Evolutionary conservation across 2,329 filamentous ascomycete genomes (phyloP).

Genomic region (Eurotiales sp.): DNA sequence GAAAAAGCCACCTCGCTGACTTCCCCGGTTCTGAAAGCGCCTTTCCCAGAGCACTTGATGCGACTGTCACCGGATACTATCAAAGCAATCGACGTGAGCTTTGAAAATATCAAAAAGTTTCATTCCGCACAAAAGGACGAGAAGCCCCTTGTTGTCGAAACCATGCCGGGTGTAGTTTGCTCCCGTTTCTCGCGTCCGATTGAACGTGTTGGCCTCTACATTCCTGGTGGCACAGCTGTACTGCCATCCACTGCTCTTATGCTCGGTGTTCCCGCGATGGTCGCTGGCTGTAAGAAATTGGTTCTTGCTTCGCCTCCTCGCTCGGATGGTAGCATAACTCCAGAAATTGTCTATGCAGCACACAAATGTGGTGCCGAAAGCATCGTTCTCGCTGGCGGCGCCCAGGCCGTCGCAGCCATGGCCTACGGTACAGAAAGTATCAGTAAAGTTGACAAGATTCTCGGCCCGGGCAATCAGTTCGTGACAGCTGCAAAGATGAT

Average conservation of each 20-base stretch:
- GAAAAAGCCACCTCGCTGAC: conserved; percentile 90
- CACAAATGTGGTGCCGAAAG: conserved; percentile 95
- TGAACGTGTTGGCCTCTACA: conserved; percentile 92
- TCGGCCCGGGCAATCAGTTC: conserved; percentile 96
- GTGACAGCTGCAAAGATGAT: conserved; percentile 98
- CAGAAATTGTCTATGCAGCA: conserved; percentile 94
- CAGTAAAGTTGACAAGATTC: conserved; percentile 96
- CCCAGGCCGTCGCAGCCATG: conserved; percentile 93
- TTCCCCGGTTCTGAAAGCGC: conserved; percentile 83
- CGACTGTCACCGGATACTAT: conserved; percentile 76
- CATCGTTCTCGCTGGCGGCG: conserved; percentile 92
- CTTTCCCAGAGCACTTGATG: conserved; percentile 84
- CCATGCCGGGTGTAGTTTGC: conserved; percentile 95
- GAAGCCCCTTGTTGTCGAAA: conserved; percentile 80
- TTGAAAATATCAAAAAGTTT: conserved; percentile 91
- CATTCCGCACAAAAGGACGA: conserved; percentile 87
- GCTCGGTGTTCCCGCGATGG: conserved; percentile 96
- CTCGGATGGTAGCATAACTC: conserved; percentile 82
- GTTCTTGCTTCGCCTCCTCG: conserved; percentile 89
- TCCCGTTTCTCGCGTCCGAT: conserved; percentile 90
- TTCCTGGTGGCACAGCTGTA: conserved; percentile 95
- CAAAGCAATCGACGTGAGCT: conserved; percentile 88
- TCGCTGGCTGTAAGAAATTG: conserved; percentile 93
- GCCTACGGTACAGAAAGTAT: conserved; percentile 95
- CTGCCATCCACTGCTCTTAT: conserved; percentile 94